Percentiles rank a stretch among this genome's conserved stretches.
These are phyloP conservation scores for Coleophoma cylindrospora DNA, from an alignment of 2,329 filamentous ascomycete genomes.

Conservation along the genomic window DNA sequence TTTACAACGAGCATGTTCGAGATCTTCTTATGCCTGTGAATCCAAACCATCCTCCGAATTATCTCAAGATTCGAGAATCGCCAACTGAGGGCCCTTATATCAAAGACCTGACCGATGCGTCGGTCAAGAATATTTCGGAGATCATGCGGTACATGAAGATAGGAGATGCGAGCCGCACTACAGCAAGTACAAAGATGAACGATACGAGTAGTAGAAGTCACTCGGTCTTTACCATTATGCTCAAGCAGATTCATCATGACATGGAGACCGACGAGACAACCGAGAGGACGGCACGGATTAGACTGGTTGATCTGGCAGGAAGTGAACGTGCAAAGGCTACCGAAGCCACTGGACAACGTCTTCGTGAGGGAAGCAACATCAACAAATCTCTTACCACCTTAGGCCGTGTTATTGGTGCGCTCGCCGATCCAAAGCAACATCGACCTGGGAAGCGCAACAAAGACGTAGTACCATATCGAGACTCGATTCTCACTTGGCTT, in stretches of 20 bases:
- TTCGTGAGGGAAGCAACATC: constrained; percentile 96
- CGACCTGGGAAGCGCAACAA: constrained; percentile 52
- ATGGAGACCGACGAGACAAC: constrained; percentile 97
- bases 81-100: constrained; percentile 94
- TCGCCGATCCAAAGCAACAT: constrained; percentile 66
- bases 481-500: constrained; percentile 79
- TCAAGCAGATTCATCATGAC: constrained; percentile 98
- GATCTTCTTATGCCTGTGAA: constrained; percentile 77
- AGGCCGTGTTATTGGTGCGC: constrained; percentile 88
- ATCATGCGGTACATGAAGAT: constrained; percentile 87
- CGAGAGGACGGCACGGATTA: constrained; percentile 87
- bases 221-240: constrained; percentile 94
- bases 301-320: constrained; percentile 89
- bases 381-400: constrained; percentile 97
- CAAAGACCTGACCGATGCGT: constrained; percentile 90
- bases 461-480: constrained; percentile 85
- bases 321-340: constrained; percentile 94
- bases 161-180: constrained; percentile 83
- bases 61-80: constrained; percentile 95
- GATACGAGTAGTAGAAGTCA: constrained; percentile 96
- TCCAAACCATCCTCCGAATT: constrained; percentile 71
- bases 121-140: constrained; percentile 80
- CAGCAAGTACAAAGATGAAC: constrained; percentile 97
- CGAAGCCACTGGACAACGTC: constrained; percentile 84
- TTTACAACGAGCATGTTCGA: constrained; percentile 98